A percentile compares a stretch with the other conserved stretches of the same genome.
These are phyloP conservation scores for Centella asiatica DNA, from an alignment of 129 eudicot species.

Conservation along the genomic window DNA sequence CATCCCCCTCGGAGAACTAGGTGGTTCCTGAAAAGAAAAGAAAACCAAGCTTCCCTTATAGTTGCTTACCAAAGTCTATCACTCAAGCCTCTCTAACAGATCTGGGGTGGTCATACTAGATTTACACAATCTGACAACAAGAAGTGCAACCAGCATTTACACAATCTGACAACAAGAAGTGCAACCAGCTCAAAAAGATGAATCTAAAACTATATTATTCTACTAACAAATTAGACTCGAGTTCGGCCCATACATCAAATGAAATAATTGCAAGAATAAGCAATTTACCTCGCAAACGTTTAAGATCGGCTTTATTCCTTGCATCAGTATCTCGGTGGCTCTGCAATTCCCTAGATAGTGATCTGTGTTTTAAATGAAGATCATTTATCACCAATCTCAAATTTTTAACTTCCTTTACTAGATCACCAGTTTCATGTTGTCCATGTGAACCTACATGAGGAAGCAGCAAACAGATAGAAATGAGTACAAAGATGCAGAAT, in stretches of 20 bases:
- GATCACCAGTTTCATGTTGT: slow-evolving; percentile 36
- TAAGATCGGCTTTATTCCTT: slow-evolving; percentile 66
- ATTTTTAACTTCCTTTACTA: slow-evolving; percentile 52
- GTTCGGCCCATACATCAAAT: neutral
- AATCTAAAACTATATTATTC: neutral
- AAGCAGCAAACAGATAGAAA: neutral
- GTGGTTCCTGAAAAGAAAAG: neutral
- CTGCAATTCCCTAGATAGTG: slow-evolving; percentile 56
- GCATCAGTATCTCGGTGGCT: slow-evolving; percentile 62
- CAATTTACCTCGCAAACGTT: slow-evolving; percentile 53
- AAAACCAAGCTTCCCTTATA: neutral
- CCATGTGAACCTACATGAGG: slow-evolving; percentile 44
- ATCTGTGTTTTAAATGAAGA: slow-evolving; percentile 73
- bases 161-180: no score
- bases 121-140: neutral
- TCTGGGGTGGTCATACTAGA: neutral
- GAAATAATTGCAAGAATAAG: neutral
- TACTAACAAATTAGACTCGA: neutral
- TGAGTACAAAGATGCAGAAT: neutral
- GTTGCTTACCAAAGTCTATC: neutral
- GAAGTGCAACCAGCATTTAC: neutral
- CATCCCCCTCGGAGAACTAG: no score
- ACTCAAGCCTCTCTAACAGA: neutral
- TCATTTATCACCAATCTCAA: slow-evolving; percentile 45
- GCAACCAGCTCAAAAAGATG: neutral